These are phyloP conservation scores for Aureobasidium sp. DNA, from an alignment of 2,329 filamentous ascomycete genomes.

Conservation along the genomic window DNA sequence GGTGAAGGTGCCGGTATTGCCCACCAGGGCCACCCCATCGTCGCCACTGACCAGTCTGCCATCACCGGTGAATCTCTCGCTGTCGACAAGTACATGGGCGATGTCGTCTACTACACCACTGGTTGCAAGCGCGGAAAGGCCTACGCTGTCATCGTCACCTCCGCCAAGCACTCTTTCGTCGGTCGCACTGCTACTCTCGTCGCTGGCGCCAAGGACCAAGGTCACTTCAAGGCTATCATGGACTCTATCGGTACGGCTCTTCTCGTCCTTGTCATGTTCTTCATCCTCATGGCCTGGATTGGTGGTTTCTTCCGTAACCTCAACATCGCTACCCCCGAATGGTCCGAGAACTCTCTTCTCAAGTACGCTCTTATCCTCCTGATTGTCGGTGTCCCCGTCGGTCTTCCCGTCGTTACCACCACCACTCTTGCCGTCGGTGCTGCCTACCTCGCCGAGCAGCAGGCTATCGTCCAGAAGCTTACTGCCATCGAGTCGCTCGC, in stretches of 20 bases:
- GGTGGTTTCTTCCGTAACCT: conserved; percentile 71
- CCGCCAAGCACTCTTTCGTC: conserved; percentile 67
- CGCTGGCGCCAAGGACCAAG: conserved; percentile 66
- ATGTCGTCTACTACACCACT: conserved; percentile 70
- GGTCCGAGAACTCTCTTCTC: conserved; percentile 57
- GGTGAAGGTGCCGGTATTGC: conserved; percentile 53
- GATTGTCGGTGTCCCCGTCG: conserved; percentile 72
- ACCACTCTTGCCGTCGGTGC: conserved; percentile 71
- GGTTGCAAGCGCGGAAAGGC: conserved; percentile 76
- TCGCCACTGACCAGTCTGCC: conserved; percentile 71
- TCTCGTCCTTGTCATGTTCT: conserved; percentile 70
- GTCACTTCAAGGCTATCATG: conserved; percentile 80
- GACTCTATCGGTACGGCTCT: conserved; percentile 70
- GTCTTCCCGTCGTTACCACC: conserved; percentile 72
- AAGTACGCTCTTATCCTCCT: conserved; percentile 64
- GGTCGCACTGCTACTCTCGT: conserved; percentile 68
- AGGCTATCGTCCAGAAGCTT: conserved; percentile 73
- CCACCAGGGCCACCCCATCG: conserved; percentile 58
- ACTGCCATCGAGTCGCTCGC: conserved; percentile 71
- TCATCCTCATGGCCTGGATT: conserved; percentile 68
- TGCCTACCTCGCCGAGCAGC: conserved; percentile 68
- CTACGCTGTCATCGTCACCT: conserved; percentile 60
- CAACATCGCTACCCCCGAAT: conserved; percentile 52
- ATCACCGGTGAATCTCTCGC: conserved; percentile 76
- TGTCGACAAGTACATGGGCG: conserved; percentile 72